Evolutionary conservation across 2,329 filamentous ascomycete species (phyloP).

Genomic region (Zasmidium cellare): DNA sequence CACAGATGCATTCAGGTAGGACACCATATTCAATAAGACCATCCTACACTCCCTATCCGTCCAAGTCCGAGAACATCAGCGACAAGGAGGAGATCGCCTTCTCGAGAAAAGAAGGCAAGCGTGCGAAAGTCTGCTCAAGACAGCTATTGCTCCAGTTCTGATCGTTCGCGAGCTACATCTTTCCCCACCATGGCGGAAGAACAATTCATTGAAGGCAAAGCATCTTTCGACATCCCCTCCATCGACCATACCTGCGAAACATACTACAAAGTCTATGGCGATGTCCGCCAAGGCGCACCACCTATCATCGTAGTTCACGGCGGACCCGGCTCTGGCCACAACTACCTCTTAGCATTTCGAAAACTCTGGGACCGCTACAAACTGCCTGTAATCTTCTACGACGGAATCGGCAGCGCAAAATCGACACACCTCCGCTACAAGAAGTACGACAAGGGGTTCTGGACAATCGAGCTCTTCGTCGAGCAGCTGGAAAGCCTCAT

Average conservation of each 20-base stretch:
- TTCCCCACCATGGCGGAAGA: conserved; percentile 1
- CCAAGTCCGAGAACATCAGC: no score
- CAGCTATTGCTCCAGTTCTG: no score
- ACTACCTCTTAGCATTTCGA: conserved; percentile 30
- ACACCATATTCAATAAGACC: no score
- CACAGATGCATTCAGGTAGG: no score
- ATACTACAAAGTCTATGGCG: conserved; percentile 8
- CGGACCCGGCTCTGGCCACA: conserved; percentile 40
- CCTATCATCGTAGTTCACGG: conserved; percentile 39
- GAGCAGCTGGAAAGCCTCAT: conserved; percentile 50
- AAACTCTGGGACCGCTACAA: conserved; percentile 33
- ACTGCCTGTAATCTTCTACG: conserved; percentile 50
- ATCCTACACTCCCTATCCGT: no score
- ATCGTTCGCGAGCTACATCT: no score
- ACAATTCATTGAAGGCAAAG: conserved; percentile 2
- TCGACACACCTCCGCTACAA: conserved; percentile 49
- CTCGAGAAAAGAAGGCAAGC: no score
- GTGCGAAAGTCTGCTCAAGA: no score
- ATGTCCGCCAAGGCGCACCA: not conserved
- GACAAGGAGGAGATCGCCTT: no score
- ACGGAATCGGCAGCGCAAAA: conserved; percentile 50
- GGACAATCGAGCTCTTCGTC: conserved; percentile 45
- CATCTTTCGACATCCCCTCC: conserved; percentile 25
- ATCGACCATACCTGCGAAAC: conserved; percentile 28
- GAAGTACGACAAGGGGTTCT: conserved; percentile 43